Evolutionary conservation across 768 basidiomycete species (phyloP).

Genomic region (Ramaria rubella): DNA sequence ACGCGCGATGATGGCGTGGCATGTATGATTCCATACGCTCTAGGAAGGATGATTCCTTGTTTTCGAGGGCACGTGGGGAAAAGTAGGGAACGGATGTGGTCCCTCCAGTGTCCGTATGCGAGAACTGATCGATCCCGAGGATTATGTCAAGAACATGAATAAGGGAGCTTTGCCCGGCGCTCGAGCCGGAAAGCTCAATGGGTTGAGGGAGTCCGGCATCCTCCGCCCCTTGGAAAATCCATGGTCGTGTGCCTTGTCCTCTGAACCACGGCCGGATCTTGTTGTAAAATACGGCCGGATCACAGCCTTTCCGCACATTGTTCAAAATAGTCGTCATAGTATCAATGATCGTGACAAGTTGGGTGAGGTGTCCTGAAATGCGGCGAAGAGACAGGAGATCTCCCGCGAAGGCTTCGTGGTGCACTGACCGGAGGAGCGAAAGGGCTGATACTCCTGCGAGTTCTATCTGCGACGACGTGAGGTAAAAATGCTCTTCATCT

Average conservation of each 20-base stretch:
- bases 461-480: slow-evolving; percentile 81
- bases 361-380: slow-evolving; percentile 52
- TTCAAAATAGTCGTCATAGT: slow-evolving; percentile 56
- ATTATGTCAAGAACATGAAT: slow-evolving; percentile 71
- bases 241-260: slow-evolving; percentile 54
- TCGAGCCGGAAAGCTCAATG: slow-evolving; percentile 63
- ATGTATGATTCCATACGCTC: slow-evolving; percentile 75
- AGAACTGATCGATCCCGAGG: slow-evolving; percentile 56
- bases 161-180: slow-evolving; percentile 75
- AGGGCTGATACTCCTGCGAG: slow-evolving; percentile 78
- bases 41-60: slow-evolving; percentile 40
- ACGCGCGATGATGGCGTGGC: slow-evolving; percentile 69
- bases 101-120: slow-evolving; percentile 20
- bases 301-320: slow-evolving; percentile 60
- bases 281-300: slow-evolving; percentile 67
- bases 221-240: slow-evolving; percentile 58
- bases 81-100: background rate
- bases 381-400: slow-evolving; percentile 43
- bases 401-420: slow-evolving; percentile 83
- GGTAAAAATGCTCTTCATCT: slow-evolving; percentile 85
- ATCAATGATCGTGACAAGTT: slow-evolving; percentile 59
- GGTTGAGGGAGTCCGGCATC: slow-evolving; percentile 34
- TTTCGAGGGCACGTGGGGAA: background rate
- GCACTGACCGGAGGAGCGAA: slow-evolving; percentile 73
- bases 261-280: slow-evolving; percentile 76